Evolutionary conservation across 2,329 filamentous ascomycete species (phyloP).

Genomic region (Hymenotorrendiella dingleyae): DNA sequence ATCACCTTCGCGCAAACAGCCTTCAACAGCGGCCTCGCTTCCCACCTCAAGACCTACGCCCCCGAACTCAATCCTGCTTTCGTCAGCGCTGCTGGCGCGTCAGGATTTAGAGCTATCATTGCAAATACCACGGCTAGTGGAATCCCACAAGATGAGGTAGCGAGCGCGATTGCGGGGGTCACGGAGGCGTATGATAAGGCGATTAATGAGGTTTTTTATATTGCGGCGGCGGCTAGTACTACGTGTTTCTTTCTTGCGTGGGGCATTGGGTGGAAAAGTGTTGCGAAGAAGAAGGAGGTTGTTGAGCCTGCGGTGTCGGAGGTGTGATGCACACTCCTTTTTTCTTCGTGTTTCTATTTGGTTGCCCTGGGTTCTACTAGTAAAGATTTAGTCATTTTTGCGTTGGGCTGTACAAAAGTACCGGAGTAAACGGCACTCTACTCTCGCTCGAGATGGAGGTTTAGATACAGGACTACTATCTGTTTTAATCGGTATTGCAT

Average conservation of each 20-base stretch:
- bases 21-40: conserved; percentile 21
- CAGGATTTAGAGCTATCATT: conserved; percentile 33
- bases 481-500: too few relatives aligned
- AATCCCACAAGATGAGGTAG: conserved; percentile 27
- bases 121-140: too few relatives aligned
- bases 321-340: too few relatives aligned
- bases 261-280: conserved; percentile 42
- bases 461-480: too few relatives aligned
- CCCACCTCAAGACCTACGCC: conserved; percentile 30
- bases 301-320: conserved; percentile 6
- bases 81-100: conserved; percentile 38
- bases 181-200: conserved; percentile 36
- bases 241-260: conserved; percentile 18
- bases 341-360: too few relatives aligned
- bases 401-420: too few relatives aligned
- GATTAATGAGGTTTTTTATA: conserved; percentile 21
- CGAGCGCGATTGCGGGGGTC: conserved; percentile 31
- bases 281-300: conserved; percentile 33
- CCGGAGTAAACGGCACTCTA: too few relatives aligned
- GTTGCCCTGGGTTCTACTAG: too few relatives aligned
- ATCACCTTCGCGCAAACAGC: conserved; percentile 28
- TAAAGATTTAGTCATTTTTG: too few relatives aligned
- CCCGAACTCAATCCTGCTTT: conserved; percentile 28
- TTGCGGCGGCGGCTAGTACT: conserved; percentile 12
- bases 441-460: too few relatives aligned